A percentile compares a stretch with the other conserved stretches of the same genome.
phyloP scores from a whole-genome alignment of 352 stramenopile genomes.

The Pythium aquatile region DNA sequence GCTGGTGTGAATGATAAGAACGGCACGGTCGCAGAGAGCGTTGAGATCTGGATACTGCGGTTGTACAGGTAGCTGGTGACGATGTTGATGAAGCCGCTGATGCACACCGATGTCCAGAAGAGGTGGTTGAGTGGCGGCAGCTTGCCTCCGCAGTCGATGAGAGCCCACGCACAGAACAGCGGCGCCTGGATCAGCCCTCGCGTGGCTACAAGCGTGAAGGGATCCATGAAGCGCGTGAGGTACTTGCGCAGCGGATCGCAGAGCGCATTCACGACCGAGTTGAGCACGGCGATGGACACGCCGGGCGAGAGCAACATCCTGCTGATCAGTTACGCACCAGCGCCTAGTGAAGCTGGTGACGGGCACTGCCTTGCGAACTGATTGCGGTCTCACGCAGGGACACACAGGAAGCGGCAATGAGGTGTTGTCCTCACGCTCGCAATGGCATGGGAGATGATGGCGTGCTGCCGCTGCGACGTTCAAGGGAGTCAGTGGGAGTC shows the following conservation, averaged over 20 bases:
- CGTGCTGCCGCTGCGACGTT: not conserved
- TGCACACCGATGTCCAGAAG: conserved; percentile 77
- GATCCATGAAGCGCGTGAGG: conserved; percentile 80
- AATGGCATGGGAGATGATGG: conserved; percentile 6
- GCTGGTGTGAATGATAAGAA: conserved; percentile 80
- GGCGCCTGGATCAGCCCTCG: conserved; percentile 71
- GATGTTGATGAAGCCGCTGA: conserved; percentile 78
- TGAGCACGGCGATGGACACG: conserved; percentile 74
- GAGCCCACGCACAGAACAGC: conserved; percentile 66
- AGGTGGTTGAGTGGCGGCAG: conserved; percentile 68
- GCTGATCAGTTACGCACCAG: not conserved
- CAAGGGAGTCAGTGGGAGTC: conserved; percentile 27
- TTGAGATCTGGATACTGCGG: conserved; percentile 81
- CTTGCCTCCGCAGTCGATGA: conserved; percentile 49
- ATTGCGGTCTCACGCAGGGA: not conserved
- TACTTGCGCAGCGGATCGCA: conserved; percentile 85
- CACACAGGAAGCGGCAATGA: not conserved
- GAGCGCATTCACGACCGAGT: conserved; percentile 77
- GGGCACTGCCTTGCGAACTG: not conserved
- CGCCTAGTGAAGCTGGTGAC: not conserved
- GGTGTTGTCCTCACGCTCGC: not conserved
- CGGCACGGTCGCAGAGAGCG: conserved; percentile 68
- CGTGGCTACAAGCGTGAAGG: conserved; percentile 70
- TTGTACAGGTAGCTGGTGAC: conserved; percentile 85
- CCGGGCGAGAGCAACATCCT: conserved; percentile 64